These are phyloP conservation scores for Filobasidium wieringae DNA, from an alignment of 768 basidiomycete species.

Conservation along the genomic window DNA sequence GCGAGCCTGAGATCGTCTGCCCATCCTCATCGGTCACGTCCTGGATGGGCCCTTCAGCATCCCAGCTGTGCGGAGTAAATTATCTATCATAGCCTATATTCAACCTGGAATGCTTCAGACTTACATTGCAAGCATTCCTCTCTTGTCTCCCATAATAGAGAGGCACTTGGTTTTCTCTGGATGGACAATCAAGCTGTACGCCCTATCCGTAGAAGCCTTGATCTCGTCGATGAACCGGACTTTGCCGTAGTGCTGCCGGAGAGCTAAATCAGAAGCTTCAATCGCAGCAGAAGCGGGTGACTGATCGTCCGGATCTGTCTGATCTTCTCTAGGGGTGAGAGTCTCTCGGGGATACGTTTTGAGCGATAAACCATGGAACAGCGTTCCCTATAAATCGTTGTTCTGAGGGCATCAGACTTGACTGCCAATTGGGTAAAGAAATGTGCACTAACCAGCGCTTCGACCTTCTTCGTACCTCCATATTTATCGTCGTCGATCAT, in stretches of 20 bases:
- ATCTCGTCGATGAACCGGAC: constrained; percentile 28
- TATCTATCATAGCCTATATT: background rate
- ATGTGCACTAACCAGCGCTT: constrained; percentile 3
- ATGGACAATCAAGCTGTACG: constrained; percentile 40
- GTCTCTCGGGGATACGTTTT: constrained; percentile 10
- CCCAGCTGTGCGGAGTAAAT: constrained; percentile 32
- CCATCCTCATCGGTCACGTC: constrained; percentile 19
- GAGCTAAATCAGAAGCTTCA: constrained; percentile 16
- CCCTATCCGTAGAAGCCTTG: constrained; percentile 39
- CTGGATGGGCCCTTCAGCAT: constrained; percentile 24
- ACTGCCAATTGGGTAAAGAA: no score
- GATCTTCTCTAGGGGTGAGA: background rate
- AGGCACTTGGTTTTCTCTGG: constrained; percentile 37
- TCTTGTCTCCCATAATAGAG: constrained; percentile 40
- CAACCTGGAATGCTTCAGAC: background rate
- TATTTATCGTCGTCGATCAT: constrained; percentile 6
- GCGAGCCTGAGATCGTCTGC: constrained; percentile 14
- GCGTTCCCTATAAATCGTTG: background rate
- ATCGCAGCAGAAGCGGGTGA: constrained; percentile 13
- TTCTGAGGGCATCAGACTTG: no score
- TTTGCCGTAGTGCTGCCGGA: constrained; percentile 26
- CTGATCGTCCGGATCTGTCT: constrained; percentile 13
- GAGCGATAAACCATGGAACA: constrained; percentile 2
- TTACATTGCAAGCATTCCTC: constrained; percentile 38
- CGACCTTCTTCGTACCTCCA: background rate